Percentiles rank a stretch among this genome's conserved stretches.
Evolutionary conservation across 805 yeast genomes (phyloP).

Genomic region (Candida germanica): DNA sequence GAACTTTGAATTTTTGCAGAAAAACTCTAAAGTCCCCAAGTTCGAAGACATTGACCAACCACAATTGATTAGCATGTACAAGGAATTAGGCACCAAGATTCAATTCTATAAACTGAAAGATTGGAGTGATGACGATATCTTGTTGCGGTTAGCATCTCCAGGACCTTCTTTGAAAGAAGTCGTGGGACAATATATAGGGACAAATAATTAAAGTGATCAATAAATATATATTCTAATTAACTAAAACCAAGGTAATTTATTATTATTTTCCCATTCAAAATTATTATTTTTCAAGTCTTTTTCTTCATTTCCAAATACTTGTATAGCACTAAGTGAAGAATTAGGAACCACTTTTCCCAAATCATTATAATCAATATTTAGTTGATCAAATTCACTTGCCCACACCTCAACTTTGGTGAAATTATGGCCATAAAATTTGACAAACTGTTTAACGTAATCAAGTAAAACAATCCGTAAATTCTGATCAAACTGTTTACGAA

Average conservation of each 20-base stretch:
- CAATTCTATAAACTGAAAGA: constrained; percentile 32
- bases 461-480: constrained; percentile 2
- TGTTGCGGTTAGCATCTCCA: constrained; percentile 25
- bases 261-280: constrained; percentile 41
- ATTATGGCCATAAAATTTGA: constrained; percentile 1
- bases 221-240: background rate
- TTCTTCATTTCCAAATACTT: constrained; percentile 24
- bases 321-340: constrained; percentile 34
- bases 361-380: constrained; percentile 5
- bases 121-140: constrained; percentile 39
- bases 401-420: constrained; percentile 28
- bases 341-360: constrained; percentile 28
- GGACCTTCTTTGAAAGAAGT: constrained; percentile 19
- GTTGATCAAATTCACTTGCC: constrained; percentile 25
- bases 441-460: constrained; percentile 10
- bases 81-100: constrained; percentile 23
- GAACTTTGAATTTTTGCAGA: constrained; percentile 31
- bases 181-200: background rate
- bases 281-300: constrained; percentile 21
- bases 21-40: constrained; percentile 38
- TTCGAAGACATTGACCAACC: constrained; percentile 19
- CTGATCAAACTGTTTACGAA: constrained; percentile 8
- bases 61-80: constrained; percentile 19
- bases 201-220: no score
- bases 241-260: constrained; percentile 42